These are phyloP conservation scores for Solidago caesia DNA, from an alignment of 129 eudicot genomes.

Conservation along the genomic window DNA sequence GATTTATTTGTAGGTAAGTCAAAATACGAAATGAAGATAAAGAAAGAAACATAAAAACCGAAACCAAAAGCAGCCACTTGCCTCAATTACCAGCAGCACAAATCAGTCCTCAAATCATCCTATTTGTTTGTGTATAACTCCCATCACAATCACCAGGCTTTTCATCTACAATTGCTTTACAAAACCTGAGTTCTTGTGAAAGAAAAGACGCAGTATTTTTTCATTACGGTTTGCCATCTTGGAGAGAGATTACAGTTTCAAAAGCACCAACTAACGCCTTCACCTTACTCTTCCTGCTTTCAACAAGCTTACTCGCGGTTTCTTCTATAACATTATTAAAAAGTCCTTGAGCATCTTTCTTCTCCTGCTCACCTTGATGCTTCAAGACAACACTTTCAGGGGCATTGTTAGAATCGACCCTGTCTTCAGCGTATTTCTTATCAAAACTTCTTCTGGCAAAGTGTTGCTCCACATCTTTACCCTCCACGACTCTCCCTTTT, in stretches of 20 bases:
- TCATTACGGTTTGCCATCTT: conserved; percentile 52
- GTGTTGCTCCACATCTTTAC: conserved; percentile 11
- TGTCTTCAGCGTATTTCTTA: conserved; percentile 32
- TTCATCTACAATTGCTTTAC: conserved; percentile 34
- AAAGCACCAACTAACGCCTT: conserved; percentile 98
- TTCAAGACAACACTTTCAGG: conserved; percentile 58
- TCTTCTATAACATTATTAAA: conserved; percentile 86
- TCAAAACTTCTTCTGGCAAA: conserved; percentile 35
- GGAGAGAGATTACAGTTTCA: conserved; percentile 87
- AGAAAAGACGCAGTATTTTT: not conserved
- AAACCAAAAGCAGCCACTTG: conserved; percentile 19
- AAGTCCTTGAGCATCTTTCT: conserved; percentile 70
- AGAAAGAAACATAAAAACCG: not conserved
- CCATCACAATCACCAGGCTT: conserved; percentile 27
- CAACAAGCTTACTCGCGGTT: conserved; percentile 82
- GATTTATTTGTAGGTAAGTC: conserved; percentile 23
- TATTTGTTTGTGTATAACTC: conserved; percentile 16
- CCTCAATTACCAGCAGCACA: conserved; percentile 22
- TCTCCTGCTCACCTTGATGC: conserved; percentile 76
- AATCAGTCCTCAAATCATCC: conserved; percentile 17
- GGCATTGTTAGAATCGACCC: conserved; percentile 12
- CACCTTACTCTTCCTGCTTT: conserved; percentile 83
- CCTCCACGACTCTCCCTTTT: conserved; percentile 27
- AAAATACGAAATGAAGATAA: conserved; percentile 7
- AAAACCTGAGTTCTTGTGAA: conserved; percentile 26